phyloP scores from a whole-genome alignment of 257 asterid genomes.

The Salvia miltiorrhiza region DNA sequence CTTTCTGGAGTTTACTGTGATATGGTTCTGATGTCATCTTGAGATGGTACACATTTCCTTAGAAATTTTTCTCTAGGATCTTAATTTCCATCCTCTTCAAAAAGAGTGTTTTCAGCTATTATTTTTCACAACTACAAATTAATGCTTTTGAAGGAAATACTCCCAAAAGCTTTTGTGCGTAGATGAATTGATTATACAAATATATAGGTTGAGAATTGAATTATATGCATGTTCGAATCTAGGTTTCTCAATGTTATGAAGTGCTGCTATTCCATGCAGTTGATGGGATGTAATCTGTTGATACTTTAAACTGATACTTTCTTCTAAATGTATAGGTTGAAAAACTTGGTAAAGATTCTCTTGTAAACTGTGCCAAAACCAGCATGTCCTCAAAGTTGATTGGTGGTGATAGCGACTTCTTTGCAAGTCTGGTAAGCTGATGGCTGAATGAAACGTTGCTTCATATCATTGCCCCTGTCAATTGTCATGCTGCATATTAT shows the following conservation, averaged over 20 bases:
- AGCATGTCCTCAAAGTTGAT: slow-evolving; percentile 97
- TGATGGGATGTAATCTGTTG: neutral
- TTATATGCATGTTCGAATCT: neutral
- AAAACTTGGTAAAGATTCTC: slow-evolving; percentile 89
- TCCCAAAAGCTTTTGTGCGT: neutral
- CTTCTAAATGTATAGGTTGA: slow-evolving; percentile 58
- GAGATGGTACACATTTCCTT: neutral
- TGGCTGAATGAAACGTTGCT: neutral
- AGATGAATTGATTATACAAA: neutral
- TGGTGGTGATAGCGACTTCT: slow-evolving; percentile 81
- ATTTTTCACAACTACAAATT: neutral
- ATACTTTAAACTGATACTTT: slow-evolving; percentile 19
- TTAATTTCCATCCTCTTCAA: neutral
- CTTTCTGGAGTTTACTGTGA: neutral
- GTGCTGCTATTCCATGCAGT: slow-evolving; percentile 3
- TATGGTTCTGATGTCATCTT: neutral
- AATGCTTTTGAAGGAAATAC: neutral
- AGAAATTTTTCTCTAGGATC: neutral
- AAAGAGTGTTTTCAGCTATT: neutral
- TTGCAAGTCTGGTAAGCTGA: slow-evolving; percentile 72
- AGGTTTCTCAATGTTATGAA: neutral
- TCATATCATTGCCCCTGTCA: neutral
- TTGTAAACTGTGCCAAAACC: slow-evolving; percentile 92
- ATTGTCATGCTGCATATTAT: neutral
- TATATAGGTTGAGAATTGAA: neutral